A percentile compares a stretch with the other conserved stretches of the same genome.
Conservation (phyloP, 768 basidiomycete species). For the Symmetrospora coprosmae region DNA sequence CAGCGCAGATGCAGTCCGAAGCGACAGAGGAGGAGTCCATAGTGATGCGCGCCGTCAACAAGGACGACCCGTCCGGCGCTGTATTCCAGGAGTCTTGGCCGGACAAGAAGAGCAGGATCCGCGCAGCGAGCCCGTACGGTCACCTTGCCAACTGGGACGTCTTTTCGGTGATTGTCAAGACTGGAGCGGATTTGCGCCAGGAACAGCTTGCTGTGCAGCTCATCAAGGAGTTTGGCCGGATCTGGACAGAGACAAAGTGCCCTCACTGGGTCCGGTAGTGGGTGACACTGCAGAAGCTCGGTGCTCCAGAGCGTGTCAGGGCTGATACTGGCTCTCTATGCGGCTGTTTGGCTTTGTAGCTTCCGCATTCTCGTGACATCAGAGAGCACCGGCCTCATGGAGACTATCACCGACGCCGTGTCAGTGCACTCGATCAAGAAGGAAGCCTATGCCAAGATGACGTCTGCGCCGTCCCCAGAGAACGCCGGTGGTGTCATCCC, state of each 20-base stretch:
- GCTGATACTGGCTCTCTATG: slow-evolving; percentile 34
- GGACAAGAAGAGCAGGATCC: slow-evolving; percentile 86
- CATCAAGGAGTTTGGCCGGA: slow-evolving; percentile 75
- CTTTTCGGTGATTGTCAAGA: slow-evolving; percentile 94
- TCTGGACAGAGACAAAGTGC: slow-evolving; percentile 89
- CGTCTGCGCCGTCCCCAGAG: slow-evolving; percentile 52
- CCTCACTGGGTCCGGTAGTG: slow-evolving; percentile 85
- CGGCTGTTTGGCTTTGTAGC: slow-evolving; percentile 40
- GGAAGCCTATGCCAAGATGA: slow-evolving; percentile 84
- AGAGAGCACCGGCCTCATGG: slow-evolving; percentile 79
- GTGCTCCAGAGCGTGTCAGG: background rate
- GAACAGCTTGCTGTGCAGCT: slow-evolving; percentile 94
- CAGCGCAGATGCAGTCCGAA: slow-evolving; percentile 1
- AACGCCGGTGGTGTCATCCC: slow-evolving; percentile 21
- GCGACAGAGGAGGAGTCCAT: slow-evolving; percentile 72
- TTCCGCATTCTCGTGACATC: slow-evolving; percentile 94
- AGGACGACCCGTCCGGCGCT: slow-evolving; percentile 85
- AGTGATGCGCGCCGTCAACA: slow-evolving; percentile 80
- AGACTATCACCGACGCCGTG: slow-evolving; percentile 95
- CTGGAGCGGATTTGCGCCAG: slow-evolving; percentile 87
- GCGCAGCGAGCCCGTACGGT: slow-evolving; percentile 85
- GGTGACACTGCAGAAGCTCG: slow-evolving; percentile 35
- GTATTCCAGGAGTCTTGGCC: slow-evolving; percentile 93
- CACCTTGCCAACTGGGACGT: slow-evolving; percentile 61
- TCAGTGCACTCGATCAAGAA: slow-evolving; percentile 99